Evolutionary conservation across 73 alveolate genomes (phyloP).

Genomic region (Paramecium biaurelia): DNA sequence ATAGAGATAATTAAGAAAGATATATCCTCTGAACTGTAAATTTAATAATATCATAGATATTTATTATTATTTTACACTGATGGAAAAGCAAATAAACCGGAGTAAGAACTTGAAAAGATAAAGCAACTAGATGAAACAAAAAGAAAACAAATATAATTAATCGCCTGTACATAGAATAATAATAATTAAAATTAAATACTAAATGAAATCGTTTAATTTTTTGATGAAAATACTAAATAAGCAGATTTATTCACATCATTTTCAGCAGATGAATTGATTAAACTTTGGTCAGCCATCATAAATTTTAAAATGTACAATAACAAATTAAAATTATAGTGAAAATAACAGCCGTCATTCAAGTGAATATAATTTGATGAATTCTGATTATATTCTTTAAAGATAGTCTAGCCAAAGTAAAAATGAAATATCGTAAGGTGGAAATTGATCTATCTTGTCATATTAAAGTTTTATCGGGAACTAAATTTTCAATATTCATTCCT

Average conservation of each 20-base stretch:
- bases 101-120: neutral
- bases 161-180: neutral
- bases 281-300: neutral
- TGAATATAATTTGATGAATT: no score
- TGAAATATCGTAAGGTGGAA: no score
- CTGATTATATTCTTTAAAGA: no score
- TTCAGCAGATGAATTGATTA: neutral
- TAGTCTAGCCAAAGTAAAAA: no score
- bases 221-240: neutral
- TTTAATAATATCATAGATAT: neutral
- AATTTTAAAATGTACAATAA: neutral
- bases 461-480: no score
- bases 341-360: no score
- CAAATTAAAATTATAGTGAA: no score
- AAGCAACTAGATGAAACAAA: neutral
- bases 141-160: neutral
- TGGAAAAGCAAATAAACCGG: neutral
- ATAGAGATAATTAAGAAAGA: neutral
- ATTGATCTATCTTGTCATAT: no score
- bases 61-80: neutral
- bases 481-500: no score
- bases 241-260: neutral
- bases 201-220: neutral
- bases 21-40: neutral
- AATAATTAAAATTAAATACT: neutral